Percentiles rank a stretch among this genome's conserved stretches.
phyloP scores from a whole-genome alignment of 2,329 filamentous ascomycete genomes.

The Alternaria hordeiaustralica region DNA sequence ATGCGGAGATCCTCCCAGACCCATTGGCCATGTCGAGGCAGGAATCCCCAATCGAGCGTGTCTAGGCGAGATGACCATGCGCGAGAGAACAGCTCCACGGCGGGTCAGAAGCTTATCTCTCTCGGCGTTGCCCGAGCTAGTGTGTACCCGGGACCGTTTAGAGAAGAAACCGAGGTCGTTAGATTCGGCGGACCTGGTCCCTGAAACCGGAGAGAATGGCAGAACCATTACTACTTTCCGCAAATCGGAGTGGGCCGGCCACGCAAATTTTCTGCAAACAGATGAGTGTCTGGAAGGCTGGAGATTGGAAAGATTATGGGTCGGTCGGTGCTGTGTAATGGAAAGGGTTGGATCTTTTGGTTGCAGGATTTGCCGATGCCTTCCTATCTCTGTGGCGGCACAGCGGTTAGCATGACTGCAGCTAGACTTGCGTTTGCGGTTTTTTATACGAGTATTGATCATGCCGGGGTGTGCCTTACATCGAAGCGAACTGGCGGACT shows the following conservation, averaged over 20 bases:
- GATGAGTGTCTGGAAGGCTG: conserved; percentile 3
- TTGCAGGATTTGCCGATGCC: conserved; percentile 1
- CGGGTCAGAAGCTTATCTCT: conserved; percentile 16
- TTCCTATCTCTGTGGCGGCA: conserved; percentile 1
- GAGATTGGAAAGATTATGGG: background rate
- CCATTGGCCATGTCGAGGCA: conserved; percentile 9
- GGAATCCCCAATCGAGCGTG: conserved; percentile 2
- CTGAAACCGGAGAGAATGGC: conserved; percentile 1
- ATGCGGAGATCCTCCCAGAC: background rate
- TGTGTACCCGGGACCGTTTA: background rate
- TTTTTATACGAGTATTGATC: background rate
- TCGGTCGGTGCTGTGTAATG: background rate
- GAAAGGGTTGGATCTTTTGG: background rate
- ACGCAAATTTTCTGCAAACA: conserved; percentile 19
- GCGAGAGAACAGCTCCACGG: conserved; percentile 13
- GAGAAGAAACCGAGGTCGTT: conserved; percentile 7
- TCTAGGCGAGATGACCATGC: conserved; percentile 11
- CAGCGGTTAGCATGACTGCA: background rate
- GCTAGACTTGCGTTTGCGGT: background rate
- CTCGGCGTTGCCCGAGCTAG: conserved; percentile 5
- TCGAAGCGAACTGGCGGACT: background rate
- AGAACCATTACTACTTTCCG: background rate
- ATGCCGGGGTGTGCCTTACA: background rate
- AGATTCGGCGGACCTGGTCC: conserved; percentile 6
- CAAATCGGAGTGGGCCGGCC: conserved; percentile 12